Base-by-base conservation (phyloP, 2,329 filamentous ascomycete species). In the Pyrenochaeta sp. region DNA sequence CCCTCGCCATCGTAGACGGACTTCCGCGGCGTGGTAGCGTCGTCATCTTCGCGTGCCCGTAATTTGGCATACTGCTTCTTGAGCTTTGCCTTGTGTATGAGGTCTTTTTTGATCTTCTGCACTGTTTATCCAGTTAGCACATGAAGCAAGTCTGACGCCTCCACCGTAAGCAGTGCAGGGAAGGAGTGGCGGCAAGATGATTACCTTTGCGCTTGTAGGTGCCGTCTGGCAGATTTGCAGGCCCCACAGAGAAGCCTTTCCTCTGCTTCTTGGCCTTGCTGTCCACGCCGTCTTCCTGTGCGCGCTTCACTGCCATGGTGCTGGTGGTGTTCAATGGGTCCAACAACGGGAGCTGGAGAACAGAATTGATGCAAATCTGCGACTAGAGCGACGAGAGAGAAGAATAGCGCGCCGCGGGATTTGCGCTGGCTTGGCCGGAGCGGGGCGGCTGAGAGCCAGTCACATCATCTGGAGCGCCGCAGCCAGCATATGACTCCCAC, bases 21-120 rank as follows among this genome's bases (percentile, higher is more conserved):
- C 56, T 54, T 78, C 67, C 67, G 64, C 9, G 66, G 64, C 32
- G 71, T 39, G 7, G 41, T 45, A 18, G 37, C 64, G 40, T 75
- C 75, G 33, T 73, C 74, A 33, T 79, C 74, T 71, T 86, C 82
- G 41, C 80, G 78, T 35, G 87, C 87, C 76, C 93, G 94, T 60
- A 97, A 81, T 77, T 97, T 97, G 59, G 90, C 90, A 73, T 97
- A 97, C 36, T 90, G 86, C 77, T 97, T 96, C 78, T 94, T 95
- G 58, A 97, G 83, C 77, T 97, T 97, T 56, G 93, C 92, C 75
- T 95, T 96, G 75, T 92, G 87, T 67, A 98, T 97, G 50, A 97
- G 81, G 62, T 90, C 86, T 61, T 89, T 85, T 77, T 98, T 98
- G 71, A 97, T 95, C 77, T 94, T 94, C 75, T 91, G 87, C 52